phyloP scores from a whole-genome alignment of 257 asterid species.

The Nicotiana knightiana region DNA sequence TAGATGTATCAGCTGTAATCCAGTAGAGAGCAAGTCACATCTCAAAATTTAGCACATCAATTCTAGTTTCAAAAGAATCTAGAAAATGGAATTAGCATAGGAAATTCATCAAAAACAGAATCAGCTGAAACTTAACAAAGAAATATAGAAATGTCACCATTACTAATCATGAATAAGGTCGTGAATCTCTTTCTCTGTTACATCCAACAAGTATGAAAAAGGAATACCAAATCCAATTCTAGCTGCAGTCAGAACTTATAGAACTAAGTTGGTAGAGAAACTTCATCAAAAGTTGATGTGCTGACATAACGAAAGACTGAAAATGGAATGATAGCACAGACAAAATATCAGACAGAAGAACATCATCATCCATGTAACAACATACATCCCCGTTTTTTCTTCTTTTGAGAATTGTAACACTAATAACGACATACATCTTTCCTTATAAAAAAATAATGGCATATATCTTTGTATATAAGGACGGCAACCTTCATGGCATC shows the following conservation, averaged over 20 bases:
- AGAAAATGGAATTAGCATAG: neutral
- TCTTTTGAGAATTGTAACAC: too few relatives aligned
- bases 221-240: too few relatives aligned
- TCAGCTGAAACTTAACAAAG: neutral
- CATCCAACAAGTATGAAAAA: too few relatives aligned
- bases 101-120: neutral
- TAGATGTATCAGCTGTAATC: neutral
- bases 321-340: too few relatives aligned
- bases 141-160: neutral
- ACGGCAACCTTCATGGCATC: neutral
- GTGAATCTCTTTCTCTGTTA: too few relatives aligned
- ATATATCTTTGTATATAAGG: neutral
- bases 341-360: neutral
- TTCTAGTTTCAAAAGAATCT: neutral
- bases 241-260: too few relatives aligned
- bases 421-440: too few relatives aligned
- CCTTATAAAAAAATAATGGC: too few relatives aligned
- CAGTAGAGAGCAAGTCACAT: neutral
- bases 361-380: neutral
- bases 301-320: too few relatives aligned
- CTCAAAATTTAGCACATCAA: neutral
- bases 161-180: neutral
- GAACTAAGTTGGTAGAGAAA: too few relatives aligned
- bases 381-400: too few relatives aligned
- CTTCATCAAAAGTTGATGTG: too few relatives aligned